Evolutionary conservation across 2,329 filamentous ascomycete genomes (phyloP).

Genomic region (Pseudocercospora fijiensis): DNA sequence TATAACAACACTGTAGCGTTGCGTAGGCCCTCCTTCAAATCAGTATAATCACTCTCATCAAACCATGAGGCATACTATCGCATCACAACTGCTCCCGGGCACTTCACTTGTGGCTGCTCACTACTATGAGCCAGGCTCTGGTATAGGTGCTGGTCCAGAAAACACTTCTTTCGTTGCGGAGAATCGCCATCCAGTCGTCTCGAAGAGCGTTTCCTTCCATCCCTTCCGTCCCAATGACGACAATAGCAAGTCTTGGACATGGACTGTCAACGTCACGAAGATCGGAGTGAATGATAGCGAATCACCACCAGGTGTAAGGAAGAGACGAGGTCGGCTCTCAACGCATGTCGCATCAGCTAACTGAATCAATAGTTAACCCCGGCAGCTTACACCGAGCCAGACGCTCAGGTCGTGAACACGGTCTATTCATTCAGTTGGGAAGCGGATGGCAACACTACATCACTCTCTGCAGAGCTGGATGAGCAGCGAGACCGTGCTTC

Average conservation of each 20-base stretch:
- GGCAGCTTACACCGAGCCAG: neutral
- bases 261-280: neutral
- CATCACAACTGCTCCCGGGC: neutral
- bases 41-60: too few species aligned
- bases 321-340: neutral
- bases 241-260: neutral
- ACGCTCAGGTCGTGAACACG: neutral
- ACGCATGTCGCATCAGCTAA: neutral
- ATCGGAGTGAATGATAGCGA: neutral
- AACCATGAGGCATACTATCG: neutral
- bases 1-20: too few species aligned
- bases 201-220: neutral
- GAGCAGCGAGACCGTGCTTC: neutral
- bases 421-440: neutral
- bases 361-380: neutral
- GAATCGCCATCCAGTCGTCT: neutral
- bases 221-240: neutral
- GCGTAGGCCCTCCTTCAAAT: too few species aligned
- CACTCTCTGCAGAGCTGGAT: neutral
- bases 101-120: neutral
- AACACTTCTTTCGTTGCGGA: neutral
- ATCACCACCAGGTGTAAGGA: neutral
- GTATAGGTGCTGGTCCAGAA: neutral
- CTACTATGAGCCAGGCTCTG: neutral
- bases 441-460: neutral